These are phyloP conservation scores for Penicillium daleae DNA, from an alignment of 495 filamentous ascomycete species.

Conservation along the genomic window DNA sequence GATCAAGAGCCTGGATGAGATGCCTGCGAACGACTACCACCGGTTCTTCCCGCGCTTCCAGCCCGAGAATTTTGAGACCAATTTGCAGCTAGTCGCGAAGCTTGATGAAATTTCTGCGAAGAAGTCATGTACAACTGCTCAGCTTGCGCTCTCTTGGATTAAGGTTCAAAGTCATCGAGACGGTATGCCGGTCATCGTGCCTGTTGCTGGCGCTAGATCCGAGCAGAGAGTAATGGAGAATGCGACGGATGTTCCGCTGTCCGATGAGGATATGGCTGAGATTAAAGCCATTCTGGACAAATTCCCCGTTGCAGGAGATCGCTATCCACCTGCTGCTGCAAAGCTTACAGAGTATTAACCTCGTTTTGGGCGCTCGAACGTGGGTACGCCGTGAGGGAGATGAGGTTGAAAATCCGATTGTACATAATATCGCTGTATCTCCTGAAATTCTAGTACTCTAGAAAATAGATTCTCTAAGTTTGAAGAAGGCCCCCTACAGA, in stretches of 20 bases:
- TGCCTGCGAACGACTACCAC: not conserved
- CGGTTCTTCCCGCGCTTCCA: not conserved
- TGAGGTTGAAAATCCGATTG: not conserved
- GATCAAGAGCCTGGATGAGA: slow-evolving; percentile 1
- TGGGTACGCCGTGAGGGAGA: not conserved
- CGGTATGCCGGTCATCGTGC: not conserved
- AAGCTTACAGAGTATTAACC: not conserved
- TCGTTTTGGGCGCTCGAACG: not conserved
- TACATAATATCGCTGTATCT: not conserved
- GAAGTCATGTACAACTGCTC: not conserved
- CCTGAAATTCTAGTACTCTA: too few relatives aligned
- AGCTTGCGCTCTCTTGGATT: not conserved
- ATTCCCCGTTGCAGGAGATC: not conserved
- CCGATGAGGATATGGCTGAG: not conserved
- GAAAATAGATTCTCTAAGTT: too few relatives aligned
- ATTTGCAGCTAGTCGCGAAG: not conserved
- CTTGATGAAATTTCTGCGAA: not conserved
- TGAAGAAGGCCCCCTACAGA: too few relatives aligned
- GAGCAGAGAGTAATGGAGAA: not conserved
- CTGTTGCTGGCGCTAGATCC: not conserved
- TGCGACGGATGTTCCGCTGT: not conserved
- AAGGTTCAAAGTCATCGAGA: not conserved
- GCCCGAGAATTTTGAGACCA: not conserved
- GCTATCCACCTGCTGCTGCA: not conserved
- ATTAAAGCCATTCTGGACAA: not conserved